These are phyloP conservation scores for Cercophora newfieldiana DNA, from an alignment of 495 filamentous ascomycete genomes.

Conservation along the genomic window DNA sequence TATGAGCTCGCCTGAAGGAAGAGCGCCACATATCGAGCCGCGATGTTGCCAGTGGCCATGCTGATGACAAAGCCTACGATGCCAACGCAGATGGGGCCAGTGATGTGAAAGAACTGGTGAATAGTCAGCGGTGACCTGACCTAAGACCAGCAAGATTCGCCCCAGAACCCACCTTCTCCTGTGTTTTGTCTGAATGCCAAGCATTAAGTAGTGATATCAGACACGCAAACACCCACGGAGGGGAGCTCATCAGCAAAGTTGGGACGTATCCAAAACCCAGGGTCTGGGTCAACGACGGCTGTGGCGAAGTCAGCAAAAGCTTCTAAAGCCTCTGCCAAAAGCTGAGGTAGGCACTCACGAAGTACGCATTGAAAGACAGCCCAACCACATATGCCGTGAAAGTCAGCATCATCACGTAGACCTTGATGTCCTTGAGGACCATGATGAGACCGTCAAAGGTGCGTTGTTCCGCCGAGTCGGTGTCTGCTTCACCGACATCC, in stretches of 20 bases:
- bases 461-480: conserved; percentile 57
- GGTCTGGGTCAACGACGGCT: conserved; percentile 76
- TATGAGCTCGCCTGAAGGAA: conserved; percentile 65
- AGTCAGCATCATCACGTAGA: conserved; percentile 52
- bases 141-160: neutral
- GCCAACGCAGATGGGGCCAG: conserved; percentile 64
- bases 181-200: conserved; percentile 72
- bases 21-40: conserved; percentile 72
- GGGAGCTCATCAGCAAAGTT: conserved; percentile 73
- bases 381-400: conserved; percentile 44
- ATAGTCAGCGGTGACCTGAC: conserved; percentile 3
- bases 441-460: conserved; percentile 67
- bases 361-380: conserved; percentile 50
- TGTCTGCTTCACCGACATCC: conserved; percentile 74
- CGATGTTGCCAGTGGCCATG: conserved; percentile 63
- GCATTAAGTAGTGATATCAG: conserved; percentile 68
- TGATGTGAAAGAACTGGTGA: conserved; percentile 68
- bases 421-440: conserved; percentile 69
- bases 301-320: conserved; percentile 62
- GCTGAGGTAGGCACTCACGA: conserved; percentile 51
- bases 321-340: conserved; percentile 53
- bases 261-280: conserved; percentile 66
- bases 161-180: conserved; percentile 50
- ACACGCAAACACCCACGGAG: conserved; percentile 69
- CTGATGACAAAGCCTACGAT: conserved; percentile 72